Conservation (phyloP, 768 basidiomycete genomes). For the Cyclocybe cylindracea region DNA sequence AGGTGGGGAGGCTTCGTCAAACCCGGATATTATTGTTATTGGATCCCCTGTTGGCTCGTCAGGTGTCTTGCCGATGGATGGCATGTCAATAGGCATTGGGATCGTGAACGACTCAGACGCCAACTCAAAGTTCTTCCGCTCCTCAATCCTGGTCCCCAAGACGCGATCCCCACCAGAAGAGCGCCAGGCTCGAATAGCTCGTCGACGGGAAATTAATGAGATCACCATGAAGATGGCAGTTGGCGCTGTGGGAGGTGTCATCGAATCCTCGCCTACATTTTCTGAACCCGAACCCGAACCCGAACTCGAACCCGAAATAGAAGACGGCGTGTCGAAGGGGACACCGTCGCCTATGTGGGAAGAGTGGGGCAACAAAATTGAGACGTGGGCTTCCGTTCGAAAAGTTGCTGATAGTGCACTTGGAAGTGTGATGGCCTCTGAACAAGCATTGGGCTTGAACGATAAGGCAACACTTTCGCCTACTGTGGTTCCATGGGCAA, state of each 20-base stretch:
- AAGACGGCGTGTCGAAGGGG: conserved; percentile 7
- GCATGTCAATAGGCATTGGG: conserved; percentile 16
- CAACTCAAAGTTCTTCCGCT: conserved; percentile 57
- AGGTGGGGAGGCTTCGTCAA: conserved; percentile 32
- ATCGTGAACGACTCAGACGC: conserved; percentile 24
- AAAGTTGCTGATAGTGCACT: conserved; percentile 78
- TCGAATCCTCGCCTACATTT: conserved; percentile 43
- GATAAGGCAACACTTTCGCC: conserved; percentile 51
- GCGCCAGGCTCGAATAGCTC: conserved; percentile 52
- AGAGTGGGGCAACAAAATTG: conserved; percentile 72
- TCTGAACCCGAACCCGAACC: conserved; percentile 10
- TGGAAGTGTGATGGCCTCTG: conserved; percentile 56
- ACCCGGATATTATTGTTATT: conserved; percentile 52
- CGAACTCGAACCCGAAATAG: not conserved
- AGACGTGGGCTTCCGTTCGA: conserved; percentile 68
- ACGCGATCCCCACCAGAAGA: conserved; percentile 57
- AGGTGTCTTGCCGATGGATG: conserved; percentile 34
- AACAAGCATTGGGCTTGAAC: conserved; percentile 14
- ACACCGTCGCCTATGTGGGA: conserved; percentile 43
- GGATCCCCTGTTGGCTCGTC: conserved; percentile 38
- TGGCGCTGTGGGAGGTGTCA: conserved; percentile 68
- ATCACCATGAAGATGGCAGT: conserved; percentile 84
- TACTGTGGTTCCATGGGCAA: conserved; percentile 66
- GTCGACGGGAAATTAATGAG: conserved; percentile 78
- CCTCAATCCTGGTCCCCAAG: conserved; percentile 68